A percentile compares a stretch with the other conserved stretches of the same genome.
Conservation (phyloP, 331 rosid species). For the Ulmus americana region DNA sequence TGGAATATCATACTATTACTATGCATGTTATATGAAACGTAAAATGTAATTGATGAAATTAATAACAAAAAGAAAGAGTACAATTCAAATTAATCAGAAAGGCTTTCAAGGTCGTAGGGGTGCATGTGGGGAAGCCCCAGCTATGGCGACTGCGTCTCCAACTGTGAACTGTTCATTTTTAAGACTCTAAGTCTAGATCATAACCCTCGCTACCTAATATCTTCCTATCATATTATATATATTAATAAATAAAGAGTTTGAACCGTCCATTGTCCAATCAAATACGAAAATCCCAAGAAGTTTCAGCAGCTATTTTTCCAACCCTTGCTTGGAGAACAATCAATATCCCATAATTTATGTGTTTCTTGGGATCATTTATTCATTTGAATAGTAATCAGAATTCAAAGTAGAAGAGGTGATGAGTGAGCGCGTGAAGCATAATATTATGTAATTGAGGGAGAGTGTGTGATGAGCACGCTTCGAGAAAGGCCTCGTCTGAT, state of each 20-base stretch:
- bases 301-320: conserved; percentile 49
- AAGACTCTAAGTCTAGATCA: conserved; percentile 7
- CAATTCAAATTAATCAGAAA: conserved; percentile 24
- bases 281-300: conserved; percentile 61
- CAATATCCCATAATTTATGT: conserved; percentile 40
- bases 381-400: conserved; percentile 29
- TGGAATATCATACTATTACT: too few relatives aligned
- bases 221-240: neutral
- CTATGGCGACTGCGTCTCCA: conserved; percentile 53
- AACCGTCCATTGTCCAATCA: conserved; percentile 50
- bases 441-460: neutral
- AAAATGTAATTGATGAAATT: too few relatives aligned
- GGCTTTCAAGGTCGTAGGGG: conserved; percentile 25
- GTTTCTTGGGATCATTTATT: conserved; percentile 68
- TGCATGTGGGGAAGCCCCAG: conserved; percentile 40
- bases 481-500: conserved; percentile 3
- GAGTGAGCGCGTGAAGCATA: conserved; percentile 35
- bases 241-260: neutral
- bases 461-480: conserved; percentile 33
- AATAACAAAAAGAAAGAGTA: conserved; percentile 37
- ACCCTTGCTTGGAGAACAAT: conserved; percentile 62
- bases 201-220: conserved; percentile 2
- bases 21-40: too few relatives aligned
- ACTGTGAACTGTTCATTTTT: conserved; percentile 31
- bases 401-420: conserved; percentile 11